Evolutionary conservation across 345 rosid genomes (phyloP).

Genomic region (Hypericum androsaemum): DNA sequence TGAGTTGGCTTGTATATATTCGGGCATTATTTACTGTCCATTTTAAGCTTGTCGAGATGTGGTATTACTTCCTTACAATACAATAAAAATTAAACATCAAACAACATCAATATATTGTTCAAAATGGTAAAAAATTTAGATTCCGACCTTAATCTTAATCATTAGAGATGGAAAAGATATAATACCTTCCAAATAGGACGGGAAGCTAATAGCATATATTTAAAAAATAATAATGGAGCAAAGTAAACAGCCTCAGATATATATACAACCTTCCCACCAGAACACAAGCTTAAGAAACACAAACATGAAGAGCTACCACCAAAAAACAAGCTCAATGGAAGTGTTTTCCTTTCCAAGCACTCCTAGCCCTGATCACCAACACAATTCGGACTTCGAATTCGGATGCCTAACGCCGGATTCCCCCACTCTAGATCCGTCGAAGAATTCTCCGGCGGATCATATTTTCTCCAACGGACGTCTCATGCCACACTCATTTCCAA

Average conservation of each 20-base stretch:
- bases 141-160: too few species aligned
- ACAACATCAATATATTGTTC: too few species aligned
- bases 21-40: constrained; percentile 18
- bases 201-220: too few species aligned
- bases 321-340: constrained; percentile 19
- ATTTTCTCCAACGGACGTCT: constrained; percentile 73
- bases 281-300: constrained; percentile 2
- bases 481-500: constrained; percentile 65
- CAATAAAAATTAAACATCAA: too few species aligned
- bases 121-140: too few species aligned
- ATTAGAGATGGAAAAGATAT: too few species aligned
- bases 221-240: too few species aligned
- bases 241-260: neutral
- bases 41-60: constrained; percentile 3
- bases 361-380: constrained; percentile 15
- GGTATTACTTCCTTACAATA: too few species aligned
- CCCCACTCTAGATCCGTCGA: constrained; percentile 35
- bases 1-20: constrained; percentile 22
- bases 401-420: constrained; percentile 52
- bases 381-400: constrained; percentile 54
- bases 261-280: constrained; percentile 7
- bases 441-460: constrained; percentile 73
- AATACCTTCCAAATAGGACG: too few species aligned
- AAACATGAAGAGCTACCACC: constrained; percentile 23
- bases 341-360: constrained; percentile 39